Conservation (phyloP, 2,329 filamentous ascomycete genomes). For the Aspergillus sp. region DNA sequence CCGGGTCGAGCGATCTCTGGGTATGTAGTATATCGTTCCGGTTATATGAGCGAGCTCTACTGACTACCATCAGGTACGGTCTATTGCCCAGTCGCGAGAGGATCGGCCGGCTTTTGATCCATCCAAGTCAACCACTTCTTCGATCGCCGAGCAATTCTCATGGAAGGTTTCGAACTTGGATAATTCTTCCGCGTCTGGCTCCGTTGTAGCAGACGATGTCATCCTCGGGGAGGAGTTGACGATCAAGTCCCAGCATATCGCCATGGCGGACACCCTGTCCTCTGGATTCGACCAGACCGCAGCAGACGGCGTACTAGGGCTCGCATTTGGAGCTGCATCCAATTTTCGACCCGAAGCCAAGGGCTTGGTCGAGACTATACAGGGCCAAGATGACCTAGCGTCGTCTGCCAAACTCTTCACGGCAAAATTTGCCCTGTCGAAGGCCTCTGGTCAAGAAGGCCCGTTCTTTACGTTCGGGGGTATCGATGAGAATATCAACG, state of each 20-base stretch:
- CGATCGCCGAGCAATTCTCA: conserved; percentile 46
- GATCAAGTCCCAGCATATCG: conserved; percentile 63
- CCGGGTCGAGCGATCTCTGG: conserved; percentile 70
- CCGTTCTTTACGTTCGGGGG: conserved; percentile 73
- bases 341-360: conserved; percentile 58
- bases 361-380: conserved; percentile 71
- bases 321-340: conserved; percentile 66
- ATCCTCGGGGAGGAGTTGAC: conserved; percentile 60
- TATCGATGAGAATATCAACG: conserved; percentile 64
- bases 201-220: conserved; percentile 63
- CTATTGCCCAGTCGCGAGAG: not conserved
- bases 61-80: conserved; percentile 9
- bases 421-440: conserved; percentile 59
- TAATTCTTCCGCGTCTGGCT: conserved; percentile 64
- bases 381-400: conserved; percentile 56
- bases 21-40: conserved; percentile 37
- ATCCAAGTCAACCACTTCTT: conserved; percentile 61
- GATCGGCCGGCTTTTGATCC: conserved; percentile 60
- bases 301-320: conserved; percentile 66
- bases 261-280: conserved; percentile 62
- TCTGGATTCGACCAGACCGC: conserved; percentile 55
- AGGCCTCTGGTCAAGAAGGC: conserved; percentile 50
- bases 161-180: conserved; percentile 72
- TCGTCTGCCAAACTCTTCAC: conserved; percentile 61
- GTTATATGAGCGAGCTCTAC: not conserved